phyloP scores from a whole-genome alignment of 768 basidiomycete genomes.

The Panus rudis region DNA sequence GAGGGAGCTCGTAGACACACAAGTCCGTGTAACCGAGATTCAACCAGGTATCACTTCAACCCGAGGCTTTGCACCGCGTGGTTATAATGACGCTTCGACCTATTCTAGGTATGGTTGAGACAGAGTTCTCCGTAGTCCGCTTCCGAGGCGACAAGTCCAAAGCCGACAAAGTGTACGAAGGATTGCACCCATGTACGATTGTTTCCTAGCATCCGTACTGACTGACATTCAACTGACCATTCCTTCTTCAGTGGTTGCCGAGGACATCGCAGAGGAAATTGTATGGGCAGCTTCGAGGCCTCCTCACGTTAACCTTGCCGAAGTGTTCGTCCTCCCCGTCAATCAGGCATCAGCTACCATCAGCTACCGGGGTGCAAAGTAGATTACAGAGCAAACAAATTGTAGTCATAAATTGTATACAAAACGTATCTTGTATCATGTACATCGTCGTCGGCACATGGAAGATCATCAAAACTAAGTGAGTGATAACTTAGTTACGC shows the following conservation, averaged over 20 bases:
- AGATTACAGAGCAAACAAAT: conserved; percentile 17
- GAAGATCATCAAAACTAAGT: no score
- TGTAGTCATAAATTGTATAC: conserved; percentile 13
- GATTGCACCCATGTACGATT: conserved; percentile 75
- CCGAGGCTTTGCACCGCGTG: background rate
- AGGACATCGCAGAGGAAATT: conserved; percentile 96
- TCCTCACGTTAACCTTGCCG: conserved; percentile 86
- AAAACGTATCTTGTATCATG: no score
- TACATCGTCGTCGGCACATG: no score
- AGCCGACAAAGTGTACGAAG: conserved; percentile 88
- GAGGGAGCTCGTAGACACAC: conserved; percentile 86
- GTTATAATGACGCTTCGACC: background rate
- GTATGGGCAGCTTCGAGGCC: conserved; percentile 94
- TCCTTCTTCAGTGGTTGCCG: conserved; percentile 51
- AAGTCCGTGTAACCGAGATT: conserved; percentile 90
- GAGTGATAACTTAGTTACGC: no score
- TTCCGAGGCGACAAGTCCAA: conserved; percentile 78
- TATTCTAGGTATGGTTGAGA: conserved; percentile 70
- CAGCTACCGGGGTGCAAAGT: conserved; percentile 44
- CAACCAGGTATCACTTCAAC: conserved; percentile 59
- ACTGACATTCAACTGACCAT: background rate
- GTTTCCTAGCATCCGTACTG: background rate
- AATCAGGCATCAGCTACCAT: conserved; percentile 71
- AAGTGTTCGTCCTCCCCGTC: conserved; percentile 69
- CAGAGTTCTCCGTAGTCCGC: conserved; percentile 87